A percentile compares a stretch with the other conserved stretches of the same genome.
Conservation (phyloP, 352 stramenopile species). For the Pythium volutum region DNA sequence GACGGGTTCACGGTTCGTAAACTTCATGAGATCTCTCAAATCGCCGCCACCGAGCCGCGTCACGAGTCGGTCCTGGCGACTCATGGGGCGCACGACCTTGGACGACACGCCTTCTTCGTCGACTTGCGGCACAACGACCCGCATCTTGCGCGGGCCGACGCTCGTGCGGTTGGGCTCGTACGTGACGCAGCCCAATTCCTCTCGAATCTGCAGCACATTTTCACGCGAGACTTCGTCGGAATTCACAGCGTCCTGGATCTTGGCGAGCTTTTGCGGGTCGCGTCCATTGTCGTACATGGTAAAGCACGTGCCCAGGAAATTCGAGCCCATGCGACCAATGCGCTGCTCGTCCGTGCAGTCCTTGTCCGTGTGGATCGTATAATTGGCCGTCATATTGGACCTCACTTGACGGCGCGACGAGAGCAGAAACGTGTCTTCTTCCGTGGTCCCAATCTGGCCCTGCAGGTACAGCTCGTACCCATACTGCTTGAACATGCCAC, state of each 20-base stretch:
- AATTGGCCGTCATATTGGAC: conserved; percentile 89
- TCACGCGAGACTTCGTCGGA: conserved; percentile 64
- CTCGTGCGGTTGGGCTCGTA: conserved; percentile 88
- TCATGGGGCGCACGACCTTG: conserved; percentile 85
- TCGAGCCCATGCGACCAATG: conserved; percentile 87
- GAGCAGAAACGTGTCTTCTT: conserved; percentile 79
- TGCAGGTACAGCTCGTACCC: conserved; percentile 83
- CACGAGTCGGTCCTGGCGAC: conserved; percentile 77
- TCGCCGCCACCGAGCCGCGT: conserved; percentile 65
- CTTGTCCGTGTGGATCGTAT: conserved; percentile 83
- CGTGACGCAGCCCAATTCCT: conserved; percentile 81
- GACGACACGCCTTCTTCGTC: conserved; percentile 76
- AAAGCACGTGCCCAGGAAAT: conserved; percentile 85
- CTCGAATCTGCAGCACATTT: conserved; percentile 86
- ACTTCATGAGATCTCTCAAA: conserved; percentile 84
- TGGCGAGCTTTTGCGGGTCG: conserved; percentile 84
- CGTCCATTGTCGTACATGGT: conserved; percentile 88
- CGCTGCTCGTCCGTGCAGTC: conserved; percentile 65
- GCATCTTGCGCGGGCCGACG: conserved; percentile 84
- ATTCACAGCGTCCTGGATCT: conserved; percentile 82
- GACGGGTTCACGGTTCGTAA: conserved; percentile 83
- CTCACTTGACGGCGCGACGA: conserved; percentile 75
- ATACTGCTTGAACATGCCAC: conserved; percentile 87
- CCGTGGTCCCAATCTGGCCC: conserved; percentile 78
- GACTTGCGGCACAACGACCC: conserved; percentile 76